Base-by-base conservation (phyloP, 2,329 filamentous ascomycete genomes). In the Talaromyces albobiverticillius region DNA sequence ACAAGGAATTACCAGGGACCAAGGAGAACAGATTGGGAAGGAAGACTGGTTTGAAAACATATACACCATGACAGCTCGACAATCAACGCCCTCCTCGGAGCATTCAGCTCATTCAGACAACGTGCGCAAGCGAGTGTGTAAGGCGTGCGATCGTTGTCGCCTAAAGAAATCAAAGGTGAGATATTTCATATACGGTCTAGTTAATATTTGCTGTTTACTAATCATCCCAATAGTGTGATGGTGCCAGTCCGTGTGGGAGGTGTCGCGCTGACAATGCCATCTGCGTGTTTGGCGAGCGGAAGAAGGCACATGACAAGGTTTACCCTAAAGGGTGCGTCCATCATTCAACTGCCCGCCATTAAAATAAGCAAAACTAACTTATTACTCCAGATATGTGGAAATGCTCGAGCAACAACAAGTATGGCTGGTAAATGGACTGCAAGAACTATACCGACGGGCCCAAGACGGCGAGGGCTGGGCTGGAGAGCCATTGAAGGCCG, bases 381-480 rank as follows among this genome's bases (percentile, higher is more conserved):
- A 18, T 42, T 40, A 9, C 36, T 22, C 7, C 36, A 84, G 82
- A 59, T 84, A 84, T 58, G 82, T 86, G 26, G 83, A 86, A 67
- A 84, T 85, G 82, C 77, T 86, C 47, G 83, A 86, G 63, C 82
- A 84, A 63, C 83, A 86, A 72, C 83, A 86, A 67, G 67, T 73
- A 18, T 83, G 84, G 71, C 74, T 86, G 4, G 82, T 86, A 26
- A 72, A 79, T 51, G 83, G 81, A 41, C 75, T 86, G 5, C 81
- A 83, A 64, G 80, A 84, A 66, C 71, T 85, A 43, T 86, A 86
- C 67, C 76, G 74, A 58, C 76, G 80, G 50, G 64, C 79, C 29
- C 70, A 75, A 29, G 73, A 73, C 38, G 79, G 79, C 41, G 75
- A 82, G 58, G 74, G 74, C 40, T 86, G 83, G 83, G 75, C 75